phyloP scores from a whole-genome alignment of 768 basidiomycete species.

The Steccherinum ochraceum region DNA sequence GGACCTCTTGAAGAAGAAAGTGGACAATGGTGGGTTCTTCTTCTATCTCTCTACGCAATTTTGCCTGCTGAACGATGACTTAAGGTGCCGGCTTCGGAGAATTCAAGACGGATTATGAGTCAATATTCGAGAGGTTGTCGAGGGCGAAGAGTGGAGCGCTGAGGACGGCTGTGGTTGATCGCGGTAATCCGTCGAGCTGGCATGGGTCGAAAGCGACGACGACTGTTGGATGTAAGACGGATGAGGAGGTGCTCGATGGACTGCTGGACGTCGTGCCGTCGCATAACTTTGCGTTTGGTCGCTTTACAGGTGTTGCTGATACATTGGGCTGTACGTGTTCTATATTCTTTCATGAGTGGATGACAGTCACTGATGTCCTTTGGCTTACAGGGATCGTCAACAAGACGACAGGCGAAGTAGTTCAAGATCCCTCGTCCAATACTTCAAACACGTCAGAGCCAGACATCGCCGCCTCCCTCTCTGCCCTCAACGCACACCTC shows the following conservation, averaged over 20 bases:
- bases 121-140: conserved; percentile 81
- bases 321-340: conserved; percentile 66
- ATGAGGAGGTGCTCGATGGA: conserved; percentile 74
- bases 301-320: conserved; percentile 80
- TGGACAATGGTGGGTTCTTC: conserved; percentile 48
- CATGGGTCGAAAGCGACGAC: conserved; percentile 82
- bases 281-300: conserved; percentile 81
- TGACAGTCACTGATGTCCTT: conserved; percentile 1
- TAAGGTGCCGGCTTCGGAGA: conserved; percentile 74
- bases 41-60: neutral
- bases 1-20: conserved; percentile 77
- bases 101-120: conserved; percentile 78
- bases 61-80: neutral
- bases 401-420: conserved; percentile 36
- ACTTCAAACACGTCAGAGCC: conserved; percentile 9
- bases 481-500: conserved; percentile 56
- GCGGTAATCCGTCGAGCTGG: conserved; percentile 78
- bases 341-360: neutral
- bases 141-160: conserved; percentile 44
- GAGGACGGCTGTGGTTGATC: conserved; percentile 71
- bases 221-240: conserved; percentile 64
- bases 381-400: conserved; percentile 55
- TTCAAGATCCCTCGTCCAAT: conserved; percentile 10
- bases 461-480: conserved; percentile 25
- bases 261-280: conserved; percentile 49